Evolutionary conservation across 2,329 filamentous ascomycete species (phyloP).

Genomic region (Coniochaeta sp.): DNA sequence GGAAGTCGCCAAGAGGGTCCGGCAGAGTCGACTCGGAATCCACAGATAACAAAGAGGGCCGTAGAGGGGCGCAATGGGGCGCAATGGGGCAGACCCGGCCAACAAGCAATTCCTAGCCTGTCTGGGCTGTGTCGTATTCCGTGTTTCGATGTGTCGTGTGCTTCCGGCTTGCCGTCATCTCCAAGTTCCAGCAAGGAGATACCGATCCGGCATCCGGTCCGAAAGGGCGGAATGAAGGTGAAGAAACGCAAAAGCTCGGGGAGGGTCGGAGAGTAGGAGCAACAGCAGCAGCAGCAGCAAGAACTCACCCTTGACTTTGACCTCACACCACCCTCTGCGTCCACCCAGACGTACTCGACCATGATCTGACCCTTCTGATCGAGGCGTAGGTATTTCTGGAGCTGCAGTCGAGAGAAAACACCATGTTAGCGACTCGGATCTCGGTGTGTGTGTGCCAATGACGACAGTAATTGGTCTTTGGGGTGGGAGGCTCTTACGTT

Average conservation of each 20-base stretch:
- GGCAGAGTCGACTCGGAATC: background rate
- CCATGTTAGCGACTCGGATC: slow-evolving; percentile 1
- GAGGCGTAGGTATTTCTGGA: slow-evolving; percentile 86
- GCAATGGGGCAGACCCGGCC: too few species aligned
- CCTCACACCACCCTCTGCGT: slow-evolving; percentile 72
- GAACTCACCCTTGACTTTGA: slow-evolving; percentile 90
- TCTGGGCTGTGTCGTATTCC: too few species aligned
- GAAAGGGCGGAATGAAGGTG: background rate
- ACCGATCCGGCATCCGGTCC: background rate
- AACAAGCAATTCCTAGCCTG: too few species aligned
- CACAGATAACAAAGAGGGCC: too few species aligned
- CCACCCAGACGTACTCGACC: slow-evolving; percentile 97
- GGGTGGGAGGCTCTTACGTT: background rate
- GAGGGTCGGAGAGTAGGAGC: slow-evolving; percentile 4
- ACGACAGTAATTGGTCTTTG: background rate
- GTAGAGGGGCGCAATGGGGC: too few species aligned
- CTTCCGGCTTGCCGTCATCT: background rate
- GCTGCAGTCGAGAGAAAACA: slow-evolving; percentile 41
- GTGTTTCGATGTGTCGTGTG: background rate
- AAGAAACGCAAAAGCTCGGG: slow-evolving; percentile 5
- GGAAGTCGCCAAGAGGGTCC: background rate
- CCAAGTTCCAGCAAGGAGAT: background rate
- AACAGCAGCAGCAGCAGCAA: slow-evolving; percentile 14
- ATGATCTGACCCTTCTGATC: slow-evolving; percentile 85
- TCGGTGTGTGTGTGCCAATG: background rate